These are phyloP conservation scores for Trichoderma guizhouense DNA, from an alignment of 2,329 filamentous ascomycete species.

Conservation along the genomic window DNA sequence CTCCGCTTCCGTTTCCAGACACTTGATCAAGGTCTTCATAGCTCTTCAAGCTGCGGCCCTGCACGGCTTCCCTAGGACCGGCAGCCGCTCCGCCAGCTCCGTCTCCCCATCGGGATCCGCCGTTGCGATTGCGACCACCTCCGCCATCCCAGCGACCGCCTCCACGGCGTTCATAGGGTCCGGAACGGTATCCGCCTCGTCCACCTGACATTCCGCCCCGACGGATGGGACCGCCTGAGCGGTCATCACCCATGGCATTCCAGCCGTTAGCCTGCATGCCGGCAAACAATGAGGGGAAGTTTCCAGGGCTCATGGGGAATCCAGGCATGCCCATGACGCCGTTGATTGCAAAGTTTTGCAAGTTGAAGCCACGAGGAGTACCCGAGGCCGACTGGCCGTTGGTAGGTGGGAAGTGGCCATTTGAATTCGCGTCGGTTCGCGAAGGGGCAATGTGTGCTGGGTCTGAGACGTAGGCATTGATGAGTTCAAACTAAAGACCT, in stretches of 20 bases:
- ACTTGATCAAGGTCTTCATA: conserved; percentile 96
- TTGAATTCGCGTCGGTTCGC: conserved; percentile 88
- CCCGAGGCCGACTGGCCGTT: conserved; percentile 74
- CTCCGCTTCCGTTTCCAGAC: conserved; percentile 62
- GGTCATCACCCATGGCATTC: conserved; percentile 52
- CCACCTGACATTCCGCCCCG: conserved; percentile 57
- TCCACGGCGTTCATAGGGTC: conserved; percentile 70
- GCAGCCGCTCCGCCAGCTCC: conserved; percentile 73
- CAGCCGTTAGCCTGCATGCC: conserved; percentile 48
- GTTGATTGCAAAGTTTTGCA: conserved; percentile 66
- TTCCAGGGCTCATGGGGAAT: conserved; percentile 51
- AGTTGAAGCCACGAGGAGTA: conserved; percentile 87
- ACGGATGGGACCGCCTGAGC: conserved; percentile 65
- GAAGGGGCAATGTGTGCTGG: conserved; percentile 93
- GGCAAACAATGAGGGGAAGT: conserved; percentile 55
- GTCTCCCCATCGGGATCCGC: conserved; percentile 65
- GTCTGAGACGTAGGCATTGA: conserved; percentile 93
- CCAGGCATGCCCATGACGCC: conserved; percentile 58
- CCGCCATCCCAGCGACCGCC: conserved; percentile 51
- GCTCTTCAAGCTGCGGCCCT: conserved; percentile 89
- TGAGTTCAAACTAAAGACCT: conserved; percentile 67
- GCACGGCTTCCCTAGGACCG: conserved; percentile 85
- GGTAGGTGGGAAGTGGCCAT: conserved; percentile 85
- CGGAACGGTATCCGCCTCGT: conserved; percentile 57
- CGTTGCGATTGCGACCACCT: conserved; percentile 47